These are phyloP conservation scores for Hysterium pulicare DNA, from an alignment of 2,329 filamentous ascomycete species.

Conservation along the genomic window DNA sequence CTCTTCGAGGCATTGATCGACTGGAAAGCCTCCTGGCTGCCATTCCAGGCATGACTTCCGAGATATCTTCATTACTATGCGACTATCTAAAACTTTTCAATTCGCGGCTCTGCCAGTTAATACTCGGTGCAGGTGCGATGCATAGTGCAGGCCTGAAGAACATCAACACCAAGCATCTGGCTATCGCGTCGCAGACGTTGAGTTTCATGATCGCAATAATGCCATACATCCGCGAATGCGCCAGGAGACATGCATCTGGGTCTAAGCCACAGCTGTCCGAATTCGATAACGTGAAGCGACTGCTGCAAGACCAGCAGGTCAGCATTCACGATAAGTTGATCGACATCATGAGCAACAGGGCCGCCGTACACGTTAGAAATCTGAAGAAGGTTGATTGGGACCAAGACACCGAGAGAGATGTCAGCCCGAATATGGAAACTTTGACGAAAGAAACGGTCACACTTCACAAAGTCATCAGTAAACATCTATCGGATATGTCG, in stretches of 20 bases:
- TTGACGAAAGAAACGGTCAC: slow-evolving; percentile 82
- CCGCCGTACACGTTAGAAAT: slow-evolving; percentile 67
- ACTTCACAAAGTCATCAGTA: slow-evolving; percentile 77
- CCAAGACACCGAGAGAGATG: slow-evolving; percentile 41
- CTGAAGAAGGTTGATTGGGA: slow-evolving; percentile 78
- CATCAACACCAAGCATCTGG: slow-evolving; percentile 92
- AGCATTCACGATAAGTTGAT: slow-evolving; percentile 90
- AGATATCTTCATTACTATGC: slow-evolving; percentile 74
- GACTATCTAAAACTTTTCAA: slow-evolving; percentile 93
- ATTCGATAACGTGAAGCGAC: slow-evolving; percentile 80
- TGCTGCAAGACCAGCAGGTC: slow-evolving; percentile 84
- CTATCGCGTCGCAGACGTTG: slow-evolving; percentile 83
- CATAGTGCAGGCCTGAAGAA: slow-evolving; percentile 86
- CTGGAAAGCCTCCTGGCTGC: slow-evolving; percentile 80
- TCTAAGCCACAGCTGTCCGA: slow-evolving; percentile 61
- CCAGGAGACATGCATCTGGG: slow-evolving; percentile 65
- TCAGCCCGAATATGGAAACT: slow-evolving; percentile 78
- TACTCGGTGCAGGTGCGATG: slow-evolving; percentile 90
- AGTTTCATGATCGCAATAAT: slow-evolving; percentile 84
- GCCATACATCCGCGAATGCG: slow-evolving; percentile 87
- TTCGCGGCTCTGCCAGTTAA: slow-evolving; percentile 91
- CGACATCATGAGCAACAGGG: slow-evolving; percentile 83
- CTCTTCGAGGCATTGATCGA: slow-evolving; percentile 74
- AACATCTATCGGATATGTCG: slow-evolving; percentile 73
- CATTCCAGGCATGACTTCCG: slow-evolving; percentile 84